Percentiles rank a stretch among this genome's conserved stretches.
phyloP scores from a whole-genome alignment of 768 basidiomycete genomes.

The Boletus rubropictus region DNA sequence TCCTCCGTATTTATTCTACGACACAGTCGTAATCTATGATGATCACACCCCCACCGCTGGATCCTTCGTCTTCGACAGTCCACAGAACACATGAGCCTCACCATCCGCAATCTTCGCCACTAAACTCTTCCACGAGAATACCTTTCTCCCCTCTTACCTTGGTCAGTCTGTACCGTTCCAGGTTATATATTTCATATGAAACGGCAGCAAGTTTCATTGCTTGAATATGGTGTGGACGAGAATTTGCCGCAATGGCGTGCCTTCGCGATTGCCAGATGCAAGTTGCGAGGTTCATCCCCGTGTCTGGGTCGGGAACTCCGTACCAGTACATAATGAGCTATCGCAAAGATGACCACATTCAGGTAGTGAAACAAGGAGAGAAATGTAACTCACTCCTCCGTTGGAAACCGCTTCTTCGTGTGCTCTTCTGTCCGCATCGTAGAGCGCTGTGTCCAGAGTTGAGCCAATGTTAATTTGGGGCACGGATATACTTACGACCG shows the following conservation, averaged over 20 bases:
- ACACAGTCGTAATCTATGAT: too few relatives aligned
- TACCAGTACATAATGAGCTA: slow-evolving; percentile 93
- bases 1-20: too few relatives aligned
- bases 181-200: slow-evolving; percentile 72
- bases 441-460: slow-evolving; percentile 51
- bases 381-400: slow-evolving; percentile 58
- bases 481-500: slow-evolving; percentile 41
- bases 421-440: slow-evolving; percentile 80
- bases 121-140: slow-evolving; percentile 56
- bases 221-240: slow-evolving; percentile 70
- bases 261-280: slow-evolving; percentile 92
- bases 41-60: not conserved
- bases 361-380: not conserved
- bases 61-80: not conserved
- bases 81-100: slow-evolving; percentile 26
- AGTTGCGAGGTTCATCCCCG: slow-evolving; percentile 86
- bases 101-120: slow-evolving; percentile 66
- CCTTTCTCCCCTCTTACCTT: slow-evolving; percentile 58
- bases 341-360: slow-evolving; percentile 1
- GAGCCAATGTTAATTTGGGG: not conserved
- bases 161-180: slow-evolving; percentile 69
- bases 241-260: slow-evolving; percentile 77
- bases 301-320: slow-evolving; percentile 68
- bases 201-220: slow-evolving; percentile 77
- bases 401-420: slow-evolving; percentile 91